Evolutionary conservation across 1,284 basidiomycete species (phyloP).

Genomic region (Mycosarcoma maydis): DNA sequence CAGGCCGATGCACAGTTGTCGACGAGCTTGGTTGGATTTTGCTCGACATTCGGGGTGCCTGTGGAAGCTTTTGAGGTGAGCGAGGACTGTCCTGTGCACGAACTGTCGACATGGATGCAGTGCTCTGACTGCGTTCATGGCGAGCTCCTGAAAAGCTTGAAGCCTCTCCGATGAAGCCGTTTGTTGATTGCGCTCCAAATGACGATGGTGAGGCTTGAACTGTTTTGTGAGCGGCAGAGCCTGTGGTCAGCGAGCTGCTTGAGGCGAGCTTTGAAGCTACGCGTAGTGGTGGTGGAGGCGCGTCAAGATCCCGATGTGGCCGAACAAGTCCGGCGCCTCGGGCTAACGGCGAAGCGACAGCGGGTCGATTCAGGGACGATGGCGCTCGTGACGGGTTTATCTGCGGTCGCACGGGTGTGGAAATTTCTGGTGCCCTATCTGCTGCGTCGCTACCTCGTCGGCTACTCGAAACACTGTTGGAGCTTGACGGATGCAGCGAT

Average conservation of each 20-base stretch:
- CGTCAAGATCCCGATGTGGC: conserved; percentile 25
- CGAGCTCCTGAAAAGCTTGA: conserved; percentile 1
- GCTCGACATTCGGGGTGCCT: conserved; percentile 15
- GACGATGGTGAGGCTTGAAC: background rate
- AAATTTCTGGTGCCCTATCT: conserved; percentile 2
- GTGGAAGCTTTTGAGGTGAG: conserved; percentile 22
- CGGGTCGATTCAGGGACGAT: conserved; percentile 15
- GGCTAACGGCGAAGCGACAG: conserved; percentile 22
- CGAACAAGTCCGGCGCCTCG: conserved; percentile 18
- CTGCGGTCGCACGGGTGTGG: conserved; percentile 12
- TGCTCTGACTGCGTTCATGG: conserved; percentile 19
- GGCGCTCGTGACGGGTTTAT: conserved; percentile 2
- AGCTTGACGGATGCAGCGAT: conserved; percentile 4
- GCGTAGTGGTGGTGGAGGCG: conserved; percentile 38
- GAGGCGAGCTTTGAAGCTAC: conserved; percentile 36
- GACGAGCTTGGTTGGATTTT: conserved; percentile 2
- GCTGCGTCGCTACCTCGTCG: conserved; percentile 2
- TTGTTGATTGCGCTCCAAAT: background rate
- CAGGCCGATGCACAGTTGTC: background rate
- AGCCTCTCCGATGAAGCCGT: background rate
- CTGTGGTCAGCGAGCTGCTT: too few species aligned
- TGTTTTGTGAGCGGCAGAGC: too few species aligned
- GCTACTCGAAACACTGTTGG: background rate
- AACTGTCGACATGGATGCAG: conserved; percentile 14
- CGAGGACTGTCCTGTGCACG: conserved; percentile 7